Conservation (phyloP, 164 flowering plant species). For the Aristolochia fimbriata region DNA sequence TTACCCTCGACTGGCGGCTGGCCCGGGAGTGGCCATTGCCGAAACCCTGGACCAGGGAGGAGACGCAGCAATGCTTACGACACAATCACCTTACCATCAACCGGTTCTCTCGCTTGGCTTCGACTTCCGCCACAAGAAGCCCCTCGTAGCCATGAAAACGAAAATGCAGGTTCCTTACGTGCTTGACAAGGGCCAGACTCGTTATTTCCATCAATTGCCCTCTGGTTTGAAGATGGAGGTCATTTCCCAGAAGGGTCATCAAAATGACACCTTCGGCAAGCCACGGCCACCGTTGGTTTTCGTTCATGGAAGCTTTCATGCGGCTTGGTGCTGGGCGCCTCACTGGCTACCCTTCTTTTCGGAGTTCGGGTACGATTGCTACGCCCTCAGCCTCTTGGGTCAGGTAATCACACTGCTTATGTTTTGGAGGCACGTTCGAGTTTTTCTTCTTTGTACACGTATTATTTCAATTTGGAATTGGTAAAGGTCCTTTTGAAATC, state of each 20-base stretch:
- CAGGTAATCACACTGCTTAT: conserved; percentile 38
- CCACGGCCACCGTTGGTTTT: conserved; percentile 61
- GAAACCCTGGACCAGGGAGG: no score
- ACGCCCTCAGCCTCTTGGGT: conserved; percentile 77
- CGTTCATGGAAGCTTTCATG: conserved; percentile 90
- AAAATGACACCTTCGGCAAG: not conserved
- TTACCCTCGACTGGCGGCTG: no score
- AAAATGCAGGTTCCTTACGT: conserved; percentile 46
- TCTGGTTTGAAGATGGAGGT: conserved; percentile 85
- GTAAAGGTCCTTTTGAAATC: no score
- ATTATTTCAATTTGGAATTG: no score
- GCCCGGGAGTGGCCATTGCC: no score
- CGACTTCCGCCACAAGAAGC: not conserved
- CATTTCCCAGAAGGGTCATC: conserved; percentile 41
- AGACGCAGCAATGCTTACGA: not conserved
- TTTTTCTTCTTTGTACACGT: no score
- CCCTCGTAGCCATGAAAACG: conserved; percentile 9
- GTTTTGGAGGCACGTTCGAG: not conserved
- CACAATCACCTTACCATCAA: not conserved
- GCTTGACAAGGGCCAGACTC: conserved; percentile 58
- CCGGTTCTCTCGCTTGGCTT: not conserved
- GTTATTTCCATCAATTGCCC: conserved; percentile 66
- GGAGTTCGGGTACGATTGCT: conserved; percentile 53
- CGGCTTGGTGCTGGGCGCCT: conserved; percentile 97
- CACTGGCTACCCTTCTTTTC: conserved; percentile 88